Conservation (phyloP, 2,329 filamentous ascomycete genomes). For the Paraphaeosphaeria minitans region DNA sequence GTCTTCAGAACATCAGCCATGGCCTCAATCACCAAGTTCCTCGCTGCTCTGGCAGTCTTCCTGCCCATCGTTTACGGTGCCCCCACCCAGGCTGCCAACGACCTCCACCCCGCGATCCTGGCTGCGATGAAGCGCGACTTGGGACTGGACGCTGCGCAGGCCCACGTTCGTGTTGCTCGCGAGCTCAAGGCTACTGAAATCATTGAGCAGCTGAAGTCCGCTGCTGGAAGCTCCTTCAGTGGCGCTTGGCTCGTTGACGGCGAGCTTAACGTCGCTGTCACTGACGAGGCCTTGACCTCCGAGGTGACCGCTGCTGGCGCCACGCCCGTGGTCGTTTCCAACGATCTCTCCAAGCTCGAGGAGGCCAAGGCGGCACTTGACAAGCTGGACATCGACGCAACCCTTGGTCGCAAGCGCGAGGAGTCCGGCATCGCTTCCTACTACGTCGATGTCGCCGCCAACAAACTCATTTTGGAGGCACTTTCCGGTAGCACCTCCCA, state of each 20-base stretch:
- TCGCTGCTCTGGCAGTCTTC: conserved; percentile 47
- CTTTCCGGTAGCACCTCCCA: conserved; percentile 43
- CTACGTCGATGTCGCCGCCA: conserved; percentile 48
- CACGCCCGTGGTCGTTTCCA: conserved; percentile 41
- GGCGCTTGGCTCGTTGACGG: conserved; percentile 50
- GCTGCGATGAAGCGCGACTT: conserved; percentile 53
- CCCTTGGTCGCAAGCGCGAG: conserved; percentile 28
- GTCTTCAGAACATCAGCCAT: conserved; percentile 38
- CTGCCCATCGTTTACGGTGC: conserved; percentile 51
- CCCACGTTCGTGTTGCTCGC: conserved; percentile 47
- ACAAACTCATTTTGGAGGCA: conserved; percentile 51
- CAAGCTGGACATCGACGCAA: conserved; percentile 36
- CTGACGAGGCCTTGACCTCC: conserved; percentile 43
- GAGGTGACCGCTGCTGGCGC: conserved; percentile 47
- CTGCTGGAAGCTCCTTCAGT: conserved; percentile 44
- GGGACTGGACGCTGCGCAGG: conserved; percentile 47
- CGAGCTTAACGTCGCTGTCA: conserved; percentile 47
- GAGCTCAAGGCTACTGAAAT: conserved; percentile 46
- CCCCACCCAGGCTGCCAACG: conserved; percentile 42
- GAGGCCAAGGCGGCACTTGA: conserved; percentile 48
- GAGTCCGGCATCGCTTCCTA: conserved; percentile 45
- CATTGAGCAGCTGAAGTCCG: conserved; percentile 44
- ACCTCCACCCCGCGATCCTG: conserved; percentile 50
- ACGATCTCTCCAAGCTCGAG: conserved; percentile 45
- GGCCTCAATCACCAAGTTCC: conserved; percentile 46